Base-by-base conservation (phyloP, 2,329 filamentous ascomycete genomes). In the Trichoderma afroharzianum region DNA sequence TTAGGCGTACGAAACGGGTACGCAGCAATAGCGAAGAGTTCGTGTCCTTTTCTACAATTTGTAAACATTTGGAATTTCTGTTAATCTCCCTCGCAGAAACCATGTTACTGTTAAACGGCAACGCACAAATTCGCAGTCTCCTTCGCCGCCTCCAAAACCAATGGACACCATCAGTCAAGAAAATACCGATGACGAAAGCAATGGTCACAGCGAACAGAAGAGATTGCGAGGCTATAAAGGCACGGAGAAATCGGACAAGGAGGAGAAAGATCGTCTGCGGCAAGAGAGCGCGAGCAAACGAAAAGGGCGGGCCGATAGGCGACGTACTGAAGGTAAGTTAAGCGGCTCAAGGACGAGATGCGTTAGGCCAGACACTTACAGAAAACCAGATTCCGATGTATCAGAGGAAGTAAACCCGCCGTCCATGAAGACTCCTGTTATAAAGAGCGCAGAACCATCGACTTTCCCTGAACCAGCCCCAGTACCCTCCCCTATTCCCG, bases 21-120 rank as follows among this genome's bases (percentile, higher is more conserved):
- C 89, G 95, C 73, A 97, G 96, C 77, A 94, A 96, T 73, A 97
- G 94, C 78, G 94, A 98, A 87, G 93, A 97, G 95, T 98, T 87
- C 82, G 94, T 89, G 47, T 6, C 21, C 24, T n/a, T 66, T 14
- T 28, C 15, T n/a, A 28, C 8, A 12, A 30, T 18, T 3, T 6
- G 11, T 57, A n/a, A 11, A 21, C 14, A 8, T 33, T 59, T 26
- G 6, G 50, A 47, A 63, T 53, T 43, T 43, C 36, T 58, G 39
- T n/a, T 64, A 50, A 63, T 39, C 33, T 43, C 28, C 12, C 5
- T 50, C n/a, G n/a, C 76, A 97, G 94, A 76, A 91, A 91, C 79
- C 90, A 88, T 72, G 88, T 91, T 74, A 88, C 86, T 73, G 82
- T 88, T 63, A 98, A 98, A 83, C 88, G 95, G 75, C 94, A 94